Evolutionary conservation across 495 filamentous ascomycete genomes (phyloP), one percentile per base, ranked within the genome.

Genomic region (Penicillium atrosanguineum): DNA sequence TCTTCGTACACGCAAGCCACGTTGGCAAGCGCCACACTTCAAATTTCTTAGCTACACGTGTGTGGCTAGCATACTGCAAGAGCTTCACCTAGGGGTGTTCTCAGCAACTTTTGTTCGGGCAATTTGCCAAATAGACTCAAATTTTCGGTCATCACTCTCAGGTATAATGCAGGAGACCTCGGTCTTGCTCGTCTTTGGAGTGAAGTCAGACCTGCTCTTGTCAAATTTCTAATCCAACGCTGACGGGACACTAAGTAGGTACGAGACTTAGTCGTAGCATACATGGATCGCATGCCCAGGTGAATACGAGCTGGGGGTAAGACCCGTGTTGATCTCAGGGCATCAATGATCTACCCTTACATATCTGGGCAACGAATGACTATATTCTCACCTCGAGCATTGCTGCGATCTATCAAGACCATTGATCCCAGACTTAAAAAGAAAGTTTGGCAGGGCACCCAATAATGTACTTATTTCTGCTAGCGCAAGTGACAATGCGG

Each of bases 401-500:
- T 34, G 1, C 31, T 14, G 31, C 11, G 1, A 12, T 0, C 11
- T 14, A 34, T 34, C 31, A 15, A 34, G 12, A 4, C 14, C 31
- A 34, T 14, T 2, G 9, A 34, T 34, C 12, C 12, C 31, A 34
- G 31, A 2, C 12, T n/a, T n/a, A n/a, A 4, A 34, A 14, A 34
- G 31, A 34, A 14, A 14, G 11, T 34, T 34, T 34, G 31, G 12
- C 31, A n/a, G 42, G 14, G 20, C 23, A 15, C 20, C 23, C 39
- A 50, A 19, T 36, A 11, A 34, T 4, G 11, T 20, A 20, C 9
- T 18, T 12, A 5, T 6, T 7, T 5, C 16, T 23, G 6, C 49
- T 44, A 26, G 41, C 36, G 41, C 11, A 7, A 37, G 45, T 53
- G 51, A 53, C 25, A 15, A 38, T 21, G 39, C 40, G 34, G 41